Base-by-base conservation (phyloP, 2,329 filamentous ascomycete genomes). In the Bipolaris bicolor region DNA sequence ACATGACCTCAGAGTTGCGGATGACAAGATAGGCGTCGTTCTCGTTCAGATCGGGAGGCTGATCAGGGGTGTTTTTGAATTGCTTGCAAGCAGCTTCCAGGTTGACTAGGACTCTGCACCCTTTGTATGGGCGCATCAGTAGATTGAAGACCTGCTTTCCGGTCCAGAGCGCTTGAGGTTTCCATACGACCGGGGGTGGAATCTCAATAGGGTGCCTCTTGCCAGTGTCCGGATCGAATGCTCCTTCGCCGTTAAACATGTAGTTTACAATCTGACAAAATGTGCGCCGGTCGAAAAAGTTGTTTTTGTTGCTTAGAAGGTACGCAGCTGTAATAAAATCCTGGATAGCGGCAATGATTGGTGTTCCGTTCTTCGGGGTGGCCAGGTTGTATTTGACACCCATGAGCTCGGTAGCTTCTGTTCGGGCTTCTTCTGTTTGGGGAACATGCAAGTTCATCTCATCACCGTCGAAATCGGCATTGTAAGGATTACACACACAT, bases 381-480 rank as follows among this genome's bases (percentile, higher is more conserved):
- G 90, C 90, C 57, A 99, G 78, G 74, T 99, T 99, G 81, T 98
- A 88, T 79, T 97, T 97, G 54, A 99, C 93, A 40, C 95, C 95
- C 95, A 99, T 99, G 46, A 99, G 81, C 65, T 94, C 92, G 69
- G 96, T 96, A 0, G 95, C 95, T 77, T 99, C 95, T 2, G 94
- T 91, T 55, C 95, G 86, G 10, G 95, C 94, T 77, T 99, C 95
- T 79, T 99, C 95, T 0, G 95, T 98, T 74, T 99, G 95, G 2
- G 95, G 95, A 15, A 99, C 93, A 78, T 99, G 95, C 46, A 99
- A 79, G 69, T 99, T 99, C 95, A 99, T 99, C 77, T 99, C 95
- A 68, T 99, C 95, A 58, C 95, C 95, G 70, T 99, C 95, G 67
- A 99, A 99, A 85, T 99, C 95, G 54, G 95, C 95, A 68, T 99